Evolutionary conservation across 768 basidiomycete species (phyloP).

Genomic region (Roridomyces roridus): DNA sequence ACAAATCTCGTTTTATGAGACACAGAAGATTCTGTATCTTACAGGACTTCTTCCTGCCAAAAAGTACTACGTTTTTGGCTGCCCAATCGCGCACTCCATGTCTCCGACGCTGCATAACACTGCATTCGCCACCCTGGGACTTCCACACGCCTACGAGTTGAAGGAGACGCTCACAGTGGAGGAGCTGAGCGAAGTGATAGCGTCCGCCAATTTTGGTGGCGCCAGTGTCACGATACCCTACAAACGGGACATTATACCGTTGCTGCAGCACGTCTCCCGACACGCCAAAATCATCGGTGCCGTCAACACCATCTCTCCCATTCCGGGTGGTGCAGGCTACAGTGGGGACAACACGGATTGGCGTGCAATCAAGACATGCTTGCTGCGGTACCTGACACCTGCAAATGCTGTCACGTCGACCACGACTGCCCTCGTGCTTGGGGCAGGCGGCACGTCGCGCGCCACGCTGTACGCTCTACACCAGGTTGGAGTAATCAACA

Average conservation of each 20-base stretch:
- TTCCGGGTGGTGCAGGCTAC: constrained; percentile 45
- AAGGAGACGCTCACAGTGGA: constrained; percentile 61
- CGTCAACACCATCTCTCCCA: constrained; percentile 74
- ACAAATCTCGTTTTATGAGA: constrained; percentile 72
- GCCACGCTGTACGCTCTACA: constrained; percentile 80
- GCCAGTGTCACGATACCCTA: constrained; percentile 86
- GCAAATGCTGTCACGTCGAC: constrained; percentile 33
- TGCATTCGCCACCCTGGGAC: constrained; percentile 65
- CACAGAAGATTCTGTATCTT: constrained; percentile 67
- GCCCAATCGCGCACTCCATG: constrained; percentile 72
- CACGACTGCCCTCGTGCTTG: constrained; percentile 69
- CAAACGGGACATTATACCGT: constrained; percentile 73
- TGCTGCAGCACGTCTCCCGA: constrained; percentile 67
- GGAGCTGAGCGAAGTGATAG: constrained; percentile 52
- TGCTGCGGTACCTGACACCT: constrained; percentile 40
- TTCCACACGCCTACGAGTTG: constrained; percentile 68
- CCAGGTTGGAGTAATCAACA: constrained; percentile 58
- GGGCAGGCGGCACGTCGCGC: constrained; percentile 81
- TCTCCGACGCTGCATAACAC: constrained; percentile 82
- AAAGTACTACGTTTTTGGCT: constrained; percentile 73
- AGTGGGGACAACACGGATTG: constrained; percentile 85
- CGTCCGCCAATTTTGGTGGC: constrained; percentile 67
- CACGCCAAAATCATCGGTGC: constrained; percentile 76
- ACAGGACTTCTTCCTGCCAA: constrained; percentile 65
- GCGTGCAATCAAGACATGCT: constrained; percentile 67